These are phyloP conservation scores for Aureobasidium zeae DNA, from an alignment of 2,329 filamentous ascomycete genomes.

Conservation along the genomic window DNA sequence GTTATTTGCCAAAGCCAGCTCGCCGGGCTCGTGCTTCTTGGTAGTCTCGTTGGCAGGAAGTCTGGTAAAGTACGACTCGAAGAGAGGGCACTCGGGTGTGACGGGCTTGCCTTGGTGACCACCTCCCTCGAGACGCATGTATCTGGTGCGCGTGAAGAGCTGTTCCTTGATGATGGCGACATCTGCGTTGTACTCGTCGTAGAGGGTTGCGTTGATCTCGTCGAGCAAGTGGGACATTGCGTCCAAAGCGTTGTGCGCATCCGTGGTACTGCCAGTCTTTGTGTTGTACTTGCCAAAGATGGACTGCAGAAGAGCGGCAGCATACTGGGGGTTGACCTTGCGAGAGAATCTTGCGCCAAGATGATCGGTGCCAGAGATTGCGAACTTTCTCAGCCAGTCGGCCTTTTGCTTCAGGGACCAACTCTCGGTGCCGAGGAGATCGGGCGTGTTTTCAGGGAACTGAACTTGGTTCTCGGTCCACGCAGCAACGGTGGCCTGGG, in stretches of 20 bases:
- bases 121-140: slow-evolving; percentile 83
- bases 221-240: slow-evolving; percentile 58
- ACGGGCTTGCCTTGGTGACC: slow-evolving; percentile 81
- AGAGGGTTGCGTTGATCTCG: slow-evolving; percentile 77
- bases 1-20: slow-evolving; percentile 83
- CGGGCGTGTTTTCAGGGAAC: slow-evolving; percentile 45
- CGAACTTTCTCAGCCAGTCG: slow-evolving; percentile 58
- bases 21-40: slow-evolving; percentile 62
- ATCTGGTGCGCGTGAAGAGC: slow-evolving; percentile 89
- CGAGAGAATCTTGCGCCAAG: slow-evolving; percentile 74
- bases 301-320: slow-evolving; percentile 58
- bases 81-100: slow-evolving; percentile 65
- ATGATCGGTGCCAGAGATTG: slow-evolving; percentile 59
- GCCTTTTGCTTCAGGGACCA: slow-evolving; percentile 52
- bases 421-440: slow-evolving; percentile 44
- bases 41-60: slow-evolving; percentile 72
- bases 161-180: slow-evolving; percentile 77
- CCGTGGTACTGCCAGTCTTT: slow-evolving; percentile 41
- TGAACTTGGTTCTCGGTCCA: slow-evolving; percentile 58
- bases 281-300: slow-evolving; percentile 61
- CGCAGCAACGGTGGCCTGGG: slow-evolving; percentile 56
- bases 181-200: slow-evolving; percentile 85
- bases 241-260: slow-evolving; percentile 43
- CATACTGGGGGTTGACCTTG: slow-evolving; percentile 57
- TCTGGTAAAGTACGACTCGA: slow-evolving; percentile 92